Percentiles rank a stretch among this genome's conserved stretches.
phyloP scores from a whole-genome alignment of 495 filamentous ascomycete genomes.

The Xylaria cubensis region DNA sequence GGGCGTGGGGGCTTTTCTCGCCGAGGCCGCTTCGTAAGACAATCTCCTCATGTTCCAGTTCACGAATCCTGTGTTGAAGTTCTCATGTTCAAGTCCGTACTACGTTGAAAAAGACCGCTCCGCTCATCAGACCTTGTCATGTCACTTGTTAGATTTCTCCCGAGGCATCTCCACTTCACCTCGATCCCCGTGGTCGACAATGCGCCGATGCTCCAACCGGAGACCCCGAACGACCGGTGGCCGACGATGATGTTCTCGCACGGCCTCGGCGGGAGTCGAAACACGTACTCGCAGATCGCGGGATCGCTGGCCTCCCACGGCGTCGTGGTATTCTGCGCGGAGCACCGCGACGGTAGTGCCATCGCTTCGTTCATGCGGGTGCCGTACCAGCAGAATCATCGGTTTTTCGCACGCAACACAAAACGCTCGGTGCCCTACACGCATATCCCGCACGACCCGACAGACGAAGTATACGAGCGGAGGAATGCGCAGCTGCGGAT shows the following conservation, averaged over 20 bases:
- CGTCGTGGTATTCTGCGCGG: slow-evolving; percentile 74
- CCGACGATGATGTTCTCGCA: slow-evolving; percentile 84
- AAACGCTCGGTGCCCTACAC: slow-evolving; percentile 52
- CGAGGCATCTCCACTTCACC: slow-evolving; percentile 70
- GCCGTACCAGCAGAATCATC: slow-evolving; percentile 45
- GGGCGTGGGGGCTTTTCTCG: slow-evolving; percentile 59
- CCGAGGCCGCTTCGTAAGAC: slow-evolving; percentile 66
- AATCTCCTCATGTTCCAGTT: slow-evolving; percentile 4
- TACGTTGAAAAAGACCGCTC: background rate
- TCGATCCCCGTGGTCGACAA: slow-evolving; percentile 59
- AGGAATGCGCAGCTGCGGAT: slow-evolving; percentile 73
- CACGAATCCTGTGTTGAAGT: background rate
- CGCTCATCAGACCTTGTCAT: background rate
- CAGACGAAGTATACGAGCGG: slow-evolving; percentile 61
- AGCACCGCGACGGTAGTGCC: slow-evolving; percentile 77
- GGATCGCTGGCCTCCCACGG: slow-evolving; percentile 77
- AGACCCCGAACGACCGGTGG: slow-evolving; percentile 58
- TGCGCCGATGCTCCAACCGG: slow-evolving; percentile 43
- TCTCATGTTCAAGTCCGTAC: background rate
- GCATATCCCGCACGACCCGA: slow-evolving; percentile 59
- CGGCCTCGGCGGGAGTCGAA: slow-evolving; percentile 74
- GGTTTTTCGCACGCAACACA: slow-evolving; percentile 40
- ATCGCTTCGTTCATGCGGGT: slow-evolving; percentile 68
- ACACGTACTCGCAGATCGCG: slow-evolving; percentile 75
- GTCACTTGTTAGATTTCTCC: slow-evolving; percentile 56